A percentile compares a stretch with the other conserved stretches of the same genome.
Conservation (phyloP, 169 alveolate genomes). For the Cryptosporidium meleagridis region DNA sequence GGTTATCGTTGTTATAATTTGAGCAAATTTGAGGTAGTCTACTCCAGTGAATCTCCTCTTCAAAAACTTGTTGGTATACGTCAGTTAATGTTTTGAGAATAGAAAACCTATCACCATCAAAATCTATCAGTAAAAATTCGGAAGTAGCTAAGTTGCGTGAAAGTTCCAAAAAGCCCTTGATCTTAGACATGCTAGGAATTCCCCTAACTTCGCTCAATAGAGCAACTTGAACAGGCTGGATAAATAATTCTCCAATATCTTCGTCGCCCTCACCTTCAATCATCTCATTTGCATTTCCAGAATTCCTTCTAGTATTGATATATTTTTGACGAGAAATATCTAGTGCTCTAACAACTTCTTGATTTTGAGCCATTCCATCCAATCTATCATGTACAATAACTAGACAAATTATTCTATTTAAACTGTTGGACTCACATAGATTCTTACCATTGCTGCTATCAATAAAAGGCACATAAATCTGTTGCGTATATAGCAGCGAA, state of each 20-base stretch:
- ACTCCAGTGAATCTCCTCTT: constrained; percentile 52
- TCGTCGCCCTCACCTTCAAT: neutral
- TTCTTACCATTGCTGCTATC: constrained; percentile 26
- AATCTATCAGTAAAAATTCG: constrained; percentile 18
- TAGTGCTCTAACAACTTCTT: neutral
- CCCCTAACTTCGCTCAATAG: constrained; percentile 2
- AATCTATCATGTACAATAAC: constrained; percentile 24
- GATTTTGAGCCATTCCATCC: neutral
- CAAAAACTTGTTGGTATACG: constrained; percentile 11
- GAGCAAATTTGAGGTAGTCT: constrained; percentile 40
- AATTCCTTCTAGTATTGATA: neutral
- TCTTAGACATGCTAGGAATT: constrained; percentile 27
- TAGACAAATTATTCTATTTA: constrained; percentile 36
- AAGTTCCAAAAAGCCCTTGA: constrained; percentile 53
- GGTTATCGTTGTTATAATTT: constrained; percentile 16
- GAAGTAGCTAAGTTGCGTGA: neutral
- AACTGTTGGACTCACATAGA: constrained; percentile 60
- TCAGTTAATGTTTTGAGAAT: neutral
- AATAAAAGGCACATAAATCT: constrained; percentile 33
- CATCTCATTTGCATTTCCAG: neutral
- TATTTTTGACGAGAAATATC: constrained; percentile 9
- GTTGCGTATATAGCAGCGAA: constrained; percentile 33
- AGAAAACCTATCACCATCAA: constrained; percentile 59
- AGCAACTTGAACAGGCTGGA: constrained; percentile 42
- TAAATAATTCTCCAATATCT: constrained; percentile 33